Conservation (phyloP, 352 stramenopile genomes). For the Elongisporangium anandrum region DNA sequence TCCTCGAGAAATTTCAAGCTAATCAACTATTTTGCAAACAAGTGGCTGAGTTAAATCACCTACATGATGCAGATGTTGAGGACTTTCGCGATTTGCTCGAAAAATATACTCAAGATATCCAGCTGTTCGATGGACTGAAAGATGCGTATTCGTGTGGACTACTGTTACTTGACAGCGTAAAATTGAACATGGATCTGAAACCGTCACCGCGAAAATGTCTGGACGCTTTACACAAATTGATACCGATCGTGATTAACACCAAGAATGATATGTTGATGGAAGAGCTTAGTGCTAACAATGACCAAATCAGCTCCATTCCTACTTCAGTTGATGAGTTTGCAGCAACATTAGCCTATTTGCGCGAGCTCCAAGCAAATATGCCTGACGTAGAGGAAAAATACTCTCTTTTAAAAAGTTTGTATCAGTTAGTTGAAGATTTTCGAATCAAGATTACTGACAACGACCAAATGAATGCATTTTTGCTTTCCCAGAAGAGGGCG, state of each 20-base stretch:
- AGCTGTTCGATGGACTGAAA: constrained; percentile 43
- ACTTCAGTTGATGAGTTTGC: constrained; percentile 70
- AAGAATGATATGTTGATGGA: constrained; percentile 58
- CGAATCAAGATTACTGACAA: constrained; percentile 55
- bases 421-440: constrained; percentile 67
- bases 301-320: constrained; percentile 68
- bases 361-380: constrained; percentile 43
- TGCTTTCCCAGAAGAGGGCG: constrained; percentile 67
- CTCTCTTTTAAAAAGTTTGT: constrained; percentile 44
- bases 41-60: constrained; percentile 21
- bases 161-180: constrained; percentile 50
- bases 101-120: constrained; percentile 58
- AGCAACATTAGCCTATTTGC: constrained; percentile 47
- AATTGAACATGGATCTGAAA: constrained; percentile 57
- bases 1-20: constrained; percentile 64
- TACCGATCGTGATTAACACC: constrained; percentile 52
- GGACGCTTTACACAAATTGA: constrained; percentile 43
- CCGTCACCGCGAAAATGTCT: constrained; percentile 63
- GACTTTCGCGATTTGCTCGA: constrained; percentile 56
- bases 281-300: constrained; percentile 48
- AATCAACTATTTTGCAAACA: constrained; percentile 62
- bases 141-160: constrained; percentile 45
- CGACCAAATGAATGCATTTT: constrained; percentile 71
- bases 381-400: constrained; percentile 55
- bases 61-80: constrained; percentile 32